Percentiles rank a stretch among this genome's conserved stretches.
These are phyloP conservation scores for Limnomonas spitsbergensis DNA, from an alignment of 139 green algal species.

Conservation along the genomic window DNA sequence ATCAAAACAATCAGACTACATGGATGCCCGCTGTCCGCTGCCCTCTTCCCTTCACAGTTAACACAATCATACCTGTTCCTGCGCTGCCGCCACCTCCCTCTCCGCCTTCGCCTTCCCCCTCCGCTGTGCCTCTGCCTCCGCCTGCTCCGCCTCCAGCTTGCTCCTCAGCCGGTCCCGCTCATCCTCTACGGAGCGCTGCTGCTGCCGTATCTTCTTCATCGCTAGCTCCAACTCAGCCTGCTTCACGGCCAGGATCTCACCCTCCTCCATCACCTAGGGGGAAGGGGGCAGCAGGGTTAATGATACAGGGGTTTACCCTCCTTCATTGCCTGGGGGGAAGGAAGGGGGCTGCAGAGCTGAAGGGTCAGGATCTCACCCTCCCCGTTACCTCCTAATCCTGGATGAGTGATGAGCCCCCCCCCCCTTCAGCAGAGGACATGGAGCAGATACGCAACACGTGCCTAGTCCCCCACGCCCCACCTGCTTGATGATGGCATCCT, in stretches of 20 bases:
- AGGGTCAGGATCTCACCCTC: no score
- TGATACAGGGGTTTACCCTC: no score
- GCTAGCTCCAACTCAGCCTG: slow-evolving; percentile 71
- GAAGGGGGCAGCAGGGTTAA: not conserved
- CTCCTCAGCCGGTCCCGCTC: slow-evolving; percentile 21
- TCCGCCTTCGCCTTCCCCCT: slow-evolving; percentile 48
- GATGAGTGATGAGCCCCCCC: no score
- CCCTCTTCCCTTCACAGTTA: no score
- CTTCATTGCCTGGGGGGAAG: no score
- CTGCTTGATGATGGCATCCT: slow-evolving; percentile 89
- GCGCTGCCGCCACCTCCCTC: slow-evolving; percentile 43
- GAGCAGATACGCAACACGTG: no score
- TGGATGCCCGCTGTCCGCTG: no score
- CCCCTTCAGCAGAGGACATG: no score
- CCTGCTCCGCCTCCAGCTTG: slow-evolving; percentile 34
- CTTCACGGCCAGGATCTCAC: slow-evolving; percentile 74
- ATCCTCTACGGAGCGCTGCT: slow-evolving; percentile 24
- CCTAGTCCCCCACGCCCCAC: slow-evolving; percentile 41
- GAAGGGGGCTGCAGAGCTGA: no score
- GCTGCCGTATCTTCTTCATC: slow-evolving; percentile 72
- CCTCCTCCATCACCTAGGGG: slow-evolving; percentile 58
- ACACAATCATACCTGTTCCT: slow-evolving; percentile 38
- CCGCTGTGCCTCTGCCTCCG: slow-evolving; percentile 30
- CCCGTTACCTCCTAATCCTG: no score
- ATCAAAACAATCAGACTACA: no score